Conservation (phyloP, 2,329 filamentous ascomycete genomes). For the Corinectria fuckeliana region DNA sequence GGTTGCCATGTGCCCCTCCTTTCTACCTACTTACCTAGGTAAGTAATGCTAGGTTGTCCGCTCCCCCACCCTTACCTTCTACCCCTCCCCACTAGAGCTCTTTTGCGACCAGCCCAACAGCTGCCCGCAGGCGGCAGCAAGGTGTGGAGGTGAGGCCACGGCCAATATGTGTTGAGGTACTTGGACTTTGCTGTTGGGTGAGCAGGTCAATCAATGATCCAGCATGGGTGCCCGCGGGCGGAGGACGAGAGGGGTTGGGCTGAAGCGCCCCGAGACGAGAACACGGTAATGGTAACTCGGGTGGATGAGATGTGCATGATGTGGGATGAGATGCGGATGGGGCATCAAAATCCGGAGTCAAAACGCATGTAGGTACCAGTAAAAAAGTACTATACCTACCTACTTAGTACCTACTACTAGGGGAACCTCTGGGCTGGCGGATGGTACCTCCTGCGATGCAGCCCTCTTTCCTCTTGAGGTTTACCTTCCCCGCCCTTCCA, state of each 20-base stretch:
- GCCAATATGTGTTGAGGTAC: slow-evolving; percentile 5
- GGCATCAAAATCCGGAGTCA: background rate
- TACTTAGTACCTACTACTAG: too few relatives aligned
- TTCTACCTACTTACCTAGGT: background rate
- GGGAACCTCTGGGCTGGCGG: background rate
- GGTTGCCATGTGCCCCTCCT: slow-evolving; percentile 12
- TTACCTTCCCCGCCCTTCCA: slow-evolving; percentile 9
- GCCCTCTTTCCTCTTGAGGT: slow-evolving; percentile 15
- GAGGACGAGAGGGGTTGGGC: slow-evolving; percentile 1
- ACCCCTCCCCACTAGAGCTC: slow-evolving; percentile 19
- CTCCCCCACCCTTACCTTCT: slow-evolving; percentile 3
- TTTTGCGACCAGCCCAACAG: background rate
- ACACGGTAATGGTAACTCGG: background rate
- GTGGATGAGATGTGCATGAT: background rate
- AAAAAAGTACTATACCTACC: too few relatives aligned
- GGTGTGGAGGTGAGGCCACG: slow-evolving; percentile 18
- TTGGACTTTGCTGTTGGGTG: slow-evolving; percentile 3
- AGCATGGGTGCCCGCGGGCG: too few relatives aligned
- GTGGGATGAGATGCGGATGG: background rate
- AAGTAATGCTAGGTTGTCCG: background rate
- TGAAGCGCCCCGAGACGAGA: slow-evolving; percentile 2
- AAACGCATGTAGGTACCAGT: too few relatives aligned
- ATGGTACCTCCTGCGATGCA: slow-evolving; percentile 4
- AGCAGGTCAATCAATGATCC: too few relatives aligned
- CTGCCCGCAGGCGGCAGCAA: background rate